Conservation (phyloP, 257 asterid species). For the Forsythia viridissima region DNA sequence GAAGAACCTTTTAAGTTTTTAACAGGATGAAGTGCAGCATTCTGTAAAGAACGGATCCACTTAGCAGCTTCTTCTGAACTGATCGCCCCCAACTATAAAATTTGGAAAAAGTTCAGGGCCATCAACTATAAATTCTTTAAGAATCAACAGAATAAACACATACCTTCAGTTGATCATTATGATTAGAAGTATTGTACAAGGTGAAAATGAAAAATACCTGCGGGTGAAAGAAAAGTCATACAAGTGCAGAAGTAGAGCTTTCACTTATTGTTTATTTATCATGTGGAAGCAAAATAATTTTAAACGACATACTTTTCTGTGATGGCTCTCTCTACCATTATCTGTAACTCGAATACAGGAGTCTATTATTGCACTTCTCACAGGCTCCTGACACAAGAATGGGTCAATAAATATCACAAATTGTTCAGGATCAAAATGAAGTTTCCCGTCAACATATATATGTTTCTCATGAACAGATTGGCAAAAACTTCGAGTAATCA, state of each 20-base stretch:
- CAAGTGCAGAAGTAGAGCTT: background rate
- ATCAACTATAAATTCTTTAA: background rate
- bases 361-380: constrained; percentile 85
- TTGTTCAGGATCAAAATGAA: background rate
- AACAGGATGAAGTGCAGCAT: constrained; percentile 57
- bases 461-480: background rate
- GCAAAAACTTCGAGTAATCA: background rate
- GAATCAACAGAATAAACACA: constrained; percentile 1
- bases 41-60: constrained; percentile 73
- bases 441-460: background rate
- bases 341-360: constrained; percentile 87
- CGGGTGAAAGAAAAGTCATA: constrained; percentile 24
- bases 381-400: constrained; percentile 59
- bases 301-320: constrained; percentile 53
- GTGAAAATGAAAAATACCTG: constrained; percentile 88
- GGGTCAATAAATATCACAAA: constrained; percentile 7
- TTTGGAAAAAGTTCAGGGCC: constrained; percentile 22
- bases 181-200: constrained; percentile 74
- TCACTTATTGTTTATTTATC: background rate
- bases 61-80: constrained; percentile 87
- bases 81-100: constrained; percentile 69
- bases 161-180: constrained; percentile 87
- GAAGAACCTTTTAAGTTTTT: constrained; percentile 43
- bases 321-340: constrained; percentile 81
- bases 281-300: background rate